Evolutionary conservation across 805 yeast species (phyloP).

Genomic region (Schwanniomyces pseudopolymorphus): DNA sequence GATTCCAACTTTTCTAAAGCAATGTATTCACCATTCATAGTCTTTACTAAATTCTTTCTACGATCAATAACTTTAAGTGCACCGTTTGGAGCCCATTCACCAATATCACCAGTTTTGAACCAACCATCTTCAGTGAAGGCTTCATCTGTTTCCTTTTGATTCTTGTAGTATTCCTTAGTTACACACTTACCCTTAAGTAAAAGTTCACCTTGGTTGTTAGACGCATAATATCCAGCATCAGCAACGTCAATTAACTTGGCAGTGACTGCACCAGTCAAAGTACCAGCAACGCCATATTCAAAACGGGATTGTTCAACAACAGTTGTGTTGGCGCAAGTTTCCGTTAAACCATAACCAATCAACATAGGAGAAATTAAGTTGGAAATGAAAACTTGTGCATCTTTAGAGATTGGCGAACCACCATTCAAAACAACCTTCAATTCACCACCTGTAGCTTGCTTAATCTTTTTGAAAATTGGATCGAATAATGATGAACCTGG

Average conservation of each 20-base stretch:
- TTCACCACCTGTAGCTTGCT: constrained; percentile 93
- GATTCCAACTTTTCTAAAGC: constrained; percentile 95
- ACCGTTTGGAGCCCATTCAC: constrained; percentile 85
- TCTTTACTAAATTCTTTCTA: constrained; percentile 93
- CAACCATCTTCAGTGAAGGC: constrained; percentile 83
- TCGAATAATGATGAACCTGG: constrained; percentile 78
- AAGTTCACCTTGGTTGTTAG: constrained; percentile 91
- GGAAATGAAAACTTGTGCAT: constrained; percentile 79
- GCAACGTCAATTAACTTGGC: constrained; percentile 87
- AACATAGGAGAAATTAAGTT: constrained; percentile 81
- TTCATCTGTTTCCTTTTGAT: constrained; percentile 73
- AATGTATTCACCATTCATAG: constrained; percentile 94
- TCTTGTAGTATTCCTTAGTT: constrained; percentile 74
- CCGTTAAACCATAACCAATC: constrained; percentile 95
- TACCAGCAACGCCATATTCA: constrained; percentile 79
- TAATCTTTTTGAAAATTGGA: constrained; percentile 81
- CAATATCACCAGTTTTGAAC: constrained; percentile 97
- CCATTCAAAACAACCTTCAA: constrained; percentile 77
- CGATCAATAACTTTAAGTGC: constrained; percentile 85
- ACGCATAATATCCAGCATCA: constrained; percentile 88
- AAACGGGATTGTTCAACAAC: constrained; percentile 63
- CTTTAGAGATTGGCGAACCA: constrained; percentile 83
- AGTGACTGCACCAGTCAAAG: constrained; percentile 77
- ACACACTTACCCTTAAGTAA: constrained; percentile 75
- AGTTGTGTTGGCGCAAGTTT: constrained; percentile 87